A percentile compares a stretch with the other conserved stretches of the same genome.
Conservation (phyloP, 345 rosid species). For the Nephelium lappaceum region DNA sequence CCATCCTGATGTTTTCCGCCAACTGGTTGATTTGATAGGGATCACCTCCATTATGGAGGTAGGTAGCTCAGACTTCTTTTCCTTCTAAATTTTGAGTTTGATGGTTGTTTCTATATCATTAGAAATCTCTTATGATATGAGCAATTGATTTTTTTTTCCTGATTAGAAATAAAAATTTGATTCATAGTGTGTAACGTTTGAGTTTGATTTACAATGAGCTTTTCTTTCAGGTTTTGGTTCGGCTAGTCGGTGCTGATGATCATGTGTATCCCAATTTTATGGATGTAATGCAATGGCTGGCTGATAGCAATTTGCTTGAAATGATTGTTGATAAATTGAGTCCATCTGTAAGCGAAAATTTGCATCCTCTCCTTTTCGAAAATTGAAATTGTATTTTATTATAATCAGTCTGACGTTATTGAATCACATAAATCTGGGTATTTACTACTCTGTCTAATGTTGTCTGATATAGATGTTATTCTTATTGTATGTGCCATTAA, state of each 20-base stretch:
- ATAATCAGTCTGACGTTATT: neutral
- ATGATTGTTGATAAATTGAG: conserved; percentile 94
- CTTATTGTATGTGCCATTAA: neutral
- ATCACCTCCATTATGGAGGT: conserved; percentile 99
- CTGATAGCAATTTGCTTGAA: conserved; percentile 84
- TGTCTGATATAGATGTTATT: conserved; percentile 6
- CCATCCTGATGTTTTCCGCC: conserved; percentile 82
- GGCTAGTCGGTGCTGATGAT: conserved; percentile 96
- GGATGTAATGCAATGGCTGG: conserved; percentile 99
- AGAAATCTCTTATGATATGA: neutral
- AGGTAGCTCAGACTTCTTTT: conserved; percentile 13
- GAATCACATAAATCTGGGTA: neutral
- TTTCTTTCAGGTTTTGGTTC: conserved; percentile 78
- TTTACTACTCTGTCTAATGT: conserved; percentile 1
- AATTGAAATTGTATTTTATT: neutral
- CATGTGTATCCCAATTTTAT: conserved; percentile 91
- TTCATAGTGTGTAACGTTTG: neutral
- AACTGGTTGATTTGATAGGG: conserved; percentile 95
- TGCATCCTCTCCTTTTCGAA: neutral
- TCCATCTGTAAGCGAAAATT: conserved; percentile 68
- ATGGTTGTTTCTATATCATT: conserved; percentile 14
- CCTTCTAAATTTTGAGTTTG: neutral
- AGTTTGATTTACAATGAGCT: conserved; percentile 13
- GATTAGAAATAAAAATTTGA: neutral
- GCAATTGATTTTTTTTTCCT: neutral